These are phyloP conservation scores for Claviceps capensis DNA, from an alignment of 2,329 filamentous ascomycete genomes.

Conservation along the genomic window DNA sequence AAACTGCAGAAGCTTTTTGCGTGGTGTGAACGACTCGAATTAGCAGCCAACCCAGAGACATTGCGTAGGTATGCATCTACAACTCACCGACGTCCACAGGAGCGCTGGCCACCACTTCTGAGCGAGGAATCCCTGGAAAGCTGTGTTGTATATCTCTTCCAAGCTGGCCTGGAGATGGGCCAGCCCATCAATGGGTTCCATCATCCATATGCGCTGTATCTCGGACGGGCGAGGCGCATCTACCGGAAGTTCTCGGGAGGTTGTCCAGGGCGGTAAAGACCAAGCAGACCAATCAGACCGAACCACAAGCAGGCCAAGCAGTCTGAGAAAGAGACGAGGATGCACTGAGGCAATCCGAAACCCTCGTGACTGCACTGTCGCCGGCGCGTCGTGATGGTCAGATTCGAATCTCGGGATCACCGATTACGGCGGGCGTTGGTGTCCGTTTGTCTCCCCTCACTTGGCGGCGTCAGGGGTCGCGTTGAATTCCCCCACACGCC, in stretches of 20 bases:
- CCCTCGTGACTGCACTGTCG: too few species aligned
- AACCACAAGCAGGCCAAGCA: too few species aligned
- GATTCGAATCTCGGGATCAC: too few species aligned
- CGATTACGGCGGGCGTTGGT: too few species aligned
- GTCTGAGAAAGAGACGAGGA: too few species aligned
- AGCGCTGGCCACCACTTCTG: conserved; percentile 1
- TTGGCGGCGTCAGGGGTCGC: too few species aligned
- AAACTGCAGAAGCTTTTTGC: conserved; percentile 9
- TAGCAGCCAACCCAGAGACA: background rate
- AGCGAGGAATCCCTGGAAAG: background rate
- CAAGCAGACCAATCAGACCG: background rate
- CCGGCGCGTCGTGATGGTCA: too few species aligned
- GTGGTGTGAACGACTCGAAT: background rate
- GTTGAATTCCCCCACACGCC: too few species aligned
- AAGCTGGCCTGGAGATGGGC: conserved; percentile 5
- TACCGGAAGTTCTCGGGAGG: background rate
- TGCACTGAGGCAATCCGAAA: background rate
- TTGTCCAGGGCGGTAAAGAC: background rate
- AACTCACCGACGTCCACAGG: conserved; percentile 4
- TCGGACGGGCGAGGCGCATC: background rate
- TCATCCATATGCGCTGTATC: conserved; percentile 5
- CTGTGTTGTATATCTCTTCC: background rate
- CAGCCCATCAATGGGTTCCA: conserved; percentile 6
- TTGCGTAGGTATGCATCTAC: too few species aligned
- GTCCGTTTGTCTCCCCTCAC: too few species aligned